Evolutionary conservation across 139 green algal genomes (phyloP).

Genomic region (Haematococcus lacustris): DNA sequence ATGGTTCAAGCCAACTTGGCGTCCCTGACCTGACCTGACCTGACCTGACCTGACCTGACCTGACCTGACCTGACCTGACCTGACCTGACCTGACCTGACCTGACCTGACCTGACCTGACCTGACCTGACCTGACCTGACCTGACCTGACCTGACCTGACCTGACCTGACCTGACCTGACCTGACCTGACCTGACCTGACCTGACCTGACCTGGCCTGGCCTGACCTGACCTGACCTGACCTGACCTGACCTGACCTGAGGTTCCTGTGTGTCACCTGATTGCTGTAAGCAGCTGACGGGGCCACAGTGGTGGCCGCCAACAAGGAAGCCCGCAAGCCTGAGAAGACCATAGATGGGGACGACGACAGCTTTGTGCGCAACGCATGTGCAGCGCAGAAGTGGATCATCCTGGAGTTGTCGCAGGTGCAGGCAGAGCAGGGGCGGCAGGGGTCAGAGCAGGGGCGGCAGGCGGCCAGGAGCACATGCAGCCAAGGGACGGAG

Average conservation of each 20-base stretch:
- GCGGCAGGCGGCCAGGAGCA: no score
- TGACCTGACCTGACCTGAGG: background rate
- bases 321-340: conserved; percentile 58
- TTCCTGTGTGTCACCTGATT: background rate
- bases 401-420: conserved; percentile 74
- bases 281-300: conserved; percentile 44
- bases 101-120: background rate
- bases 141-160: background rate
- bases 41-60: background rate
- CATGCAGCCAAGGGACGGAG: no score
- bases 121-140: background rate
- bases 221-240: background rate
- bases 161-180: background rate
- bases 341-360: conserved; percentile 67
- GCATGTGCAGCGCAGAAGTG: conserved; percentile 70
- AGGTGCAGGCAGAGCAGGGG: no score
- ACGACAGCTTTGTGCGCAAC: conserved; percentile 80
- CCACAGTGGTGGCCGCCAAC: conserved; percentile 72
- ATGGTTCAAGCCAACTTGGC: no score
- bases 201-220: background rate
- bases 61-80: background rate
- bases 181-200: background rate
- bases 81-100: background rate
- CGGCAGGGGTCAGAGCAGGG: no score
- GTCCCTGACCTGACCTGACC: no score